Conservation (phyloP, 768 basidiomycete species). For the Cystobasidium ongulense region DNA sequence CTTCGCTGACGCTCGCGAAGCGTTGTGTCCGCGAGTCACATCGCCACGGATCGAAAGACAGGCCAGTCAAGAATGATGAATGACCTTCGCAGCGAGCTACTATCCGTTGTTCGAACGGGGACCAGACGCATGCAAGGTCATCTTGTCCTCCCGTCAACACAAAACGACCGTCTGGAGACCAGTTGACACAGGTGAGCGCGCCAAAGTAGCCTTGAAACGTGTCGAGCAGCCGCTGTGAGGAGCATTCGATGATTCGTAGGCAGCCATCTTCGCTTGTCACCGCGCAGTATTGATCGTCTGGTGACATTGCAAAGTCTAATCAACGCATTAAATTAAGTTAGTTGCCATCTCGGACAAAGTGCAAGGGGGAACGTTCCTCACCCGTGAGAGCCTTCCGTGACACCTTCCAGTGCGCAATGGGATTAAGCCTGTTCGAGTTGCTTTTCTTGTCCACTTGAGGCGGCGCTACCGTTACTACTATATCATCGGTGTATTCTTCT, state of each 20-base stretch:
- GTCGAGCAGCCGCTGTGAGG: conserved; percentile 60
- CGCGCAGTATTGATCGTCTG: conserved; percentile 82
- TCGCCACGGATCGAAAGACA: conserved; percentile 81
- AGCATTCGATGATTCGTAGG: conserved; percentile 71
- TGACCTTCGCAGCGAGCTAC: conserved; percentile 96
- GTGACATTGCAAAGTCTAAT: conserved; percentile 85
- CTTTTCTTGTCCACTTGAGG: conserved; percentile 58
- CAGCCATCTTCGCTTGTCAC: conserved; percentile 88
- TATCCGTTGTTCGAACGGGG: conserved; percentile 86
- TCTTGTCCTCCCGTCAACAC: conserved; percentile 97
- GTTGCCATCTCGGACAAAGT: not conserved
- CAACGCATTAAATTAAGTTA: conserved; percentile 8
- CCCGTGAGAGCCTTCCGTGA: conserved; percentile 62
- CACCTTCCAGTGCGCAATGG: conserved; percentile 81
- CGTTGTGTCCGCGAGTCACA: conserved; percentile 69
- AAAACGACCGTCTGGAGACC: conserved; percentile 93
- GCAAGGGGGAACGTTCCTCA: conserved; percentile 45
- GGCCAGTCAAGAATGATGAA: conserved; percentile 79
- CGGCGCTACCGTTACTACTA: conserved; percentile 39
- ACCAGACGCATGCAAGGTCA: conserved; percentile 86
- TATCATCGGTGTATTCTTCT: conserved; percentile 45
- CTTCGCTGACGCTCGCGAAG: conserved; percentile 92
- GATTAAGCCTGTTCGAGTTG: conserved; percentile 52
- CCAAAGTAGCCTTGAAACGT: conserved; percentile 94
- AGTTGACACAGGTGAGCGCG: conserved; percentile 75